Base-by-base conservation (phyloP, 805 yeast genomes). In the Blastobotrys parvus region DNA sequence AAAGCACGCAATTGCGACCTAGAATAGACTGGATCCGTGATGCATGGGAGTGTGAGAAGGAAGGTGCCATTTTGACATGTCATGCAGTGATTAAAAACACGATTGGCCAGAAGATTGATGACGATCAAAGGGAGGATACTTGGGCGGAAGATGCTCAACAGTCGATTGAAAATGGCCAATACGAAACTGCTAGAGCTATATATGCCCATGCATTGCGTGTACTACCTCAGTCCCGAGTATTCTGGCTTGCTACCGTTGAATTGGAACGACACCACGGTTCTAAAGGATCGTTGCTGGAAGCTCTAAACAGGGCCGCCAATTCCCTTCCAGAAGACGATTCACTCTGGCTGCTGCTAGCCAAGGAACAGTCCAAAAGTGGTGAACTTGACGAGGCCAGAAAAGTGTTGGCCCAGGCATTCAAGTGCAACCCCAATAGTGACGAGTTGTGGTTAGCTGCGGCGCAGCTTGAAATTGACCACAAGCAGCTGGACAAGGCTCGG, bases 381-480 rank as follows among this genome's bases (percentile, higher is more conserved):
- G 77, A 82, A 50, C 52, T 71, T 1, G 62, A 56, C 1, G 71
- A 65, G 3, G 82, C 95, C 0, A 64, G 79, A 41, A 51, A 55
- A 1, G 72, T 84, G 3, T 61, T 88, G 4, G 55, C 64, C 2
- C 62, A 67, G 11, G 82, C 82, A 0, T 57, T 73, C 35, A 55
- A 63, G 3, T 42, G 51, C 2, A 60, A 73, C 6, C 74, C 80
- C 1, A 49, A 60, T 0, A 68, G 65, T 46, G 80, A 76, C 46
- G 75, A 71, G 19, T 57, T 86, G 7, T 80, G 87, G 85, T 63
- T 81, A 39, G 90, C 90, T 0, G 69, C 80, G n/a, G 67, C 82
- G 19, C 81, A 84, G 49, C 60, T 87, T 27, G 84, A 83, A 44
- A 62, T 65, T 15, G 68, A 68, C 18, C 61, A 66, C 4, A 60